Base-by-base conservation (phyloP, 2,329 filamentous ascomycete species). In the Sclerotinia sclerotiorum region DNA sequence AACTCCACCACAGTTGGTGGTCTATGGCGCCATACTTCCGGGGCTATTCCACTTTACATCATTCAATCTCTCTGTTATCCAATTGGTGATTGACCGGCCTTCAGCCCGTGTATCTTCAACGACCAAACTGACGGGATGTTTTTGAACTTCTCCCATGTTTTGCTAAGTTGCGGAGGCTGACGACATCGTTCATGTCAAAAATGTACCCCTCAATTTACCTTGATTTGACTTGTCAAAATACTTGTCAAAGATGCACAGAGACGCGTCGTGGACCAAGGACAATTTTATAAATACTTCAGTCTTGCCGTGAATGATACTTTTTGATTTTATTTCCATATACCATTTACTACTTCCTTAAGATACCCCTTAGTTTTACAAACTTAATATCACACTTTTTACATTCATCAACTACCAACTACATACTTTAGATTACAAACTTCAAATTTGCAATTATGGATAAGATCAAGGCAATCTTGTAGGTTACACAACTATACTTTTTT, bases 381-480 rank as follows among this genome's bases (percentile, higher is more conserved):
- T 51, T 39, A 60, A 46, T 48, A 60, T 60, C 42, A n/a, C 64
- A 49, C 42, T 35, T 46, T 46, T 58, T 39, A 60, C 32, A 13
- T 35, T 48, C 44, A 65, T 5, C 29, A 56, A 64, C 24, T 32
- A 32, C 21, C 42, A 51, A 5, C n/a, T 44, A 65, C 35, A 27
- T 19, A 51, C 19, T 52, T 17, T 15, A 52, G 7, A 32, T 32
- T 24, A 48, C 44, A 65, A 24, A 21, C n/a, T 44, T 32, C 27
- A 35, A 39, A 67, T 29, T 63, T 15, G 52, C 64, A 70, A 74
- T 69, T 67, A 78, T 78, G 77, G 75, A 78, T 24, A 77, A 74
- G 66, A 69, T 78, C 52, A 77, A 76, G 74, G 77, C 74, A 60
- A 49, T 78, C 32, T 58, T 78, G 77, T 77, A 68, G 68, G 76